Evolutionary conservation across 1,139 yeast genomes (phyloP).

Genomic region (Candida tetrigidarum): DNA sequence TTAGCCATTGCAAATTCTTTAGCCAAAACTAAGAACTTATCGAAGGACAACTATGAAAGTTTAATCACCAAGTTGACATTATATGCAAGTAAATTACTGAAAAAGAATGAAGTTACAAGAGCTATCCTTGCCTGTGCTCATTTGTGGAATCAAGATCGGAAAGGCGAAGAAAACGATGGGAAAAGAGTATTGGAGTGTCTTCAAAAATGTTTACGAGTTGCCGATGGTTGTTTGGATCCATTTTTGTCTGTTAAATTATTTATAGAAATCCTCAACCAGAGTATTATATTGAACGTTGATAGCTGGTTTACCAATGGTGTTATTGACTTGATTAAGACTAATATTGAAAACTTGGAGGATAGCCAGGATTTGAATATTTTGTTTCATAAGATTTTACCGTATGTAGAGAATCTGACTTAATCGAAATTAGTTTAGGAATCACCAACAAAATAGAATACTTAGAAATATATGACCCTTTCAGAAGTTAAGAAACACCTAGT

Average conservation of each 20-base stretch:
- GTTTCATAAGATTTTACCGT: background rate
- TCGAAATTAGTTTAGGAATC: slow-evolving; percentile 12
- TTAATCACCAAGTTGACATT: slow-evolving; percentile 84
- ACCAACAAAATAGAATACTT: background rate
- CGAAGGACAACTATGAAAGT: slow-evolving; percentile 70
- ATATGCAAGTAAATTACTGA: slow-evolving; percentile 85
- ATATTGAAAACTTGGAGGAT: slow-evolving; percentile 58
- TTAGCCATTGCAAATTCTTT: slow-evolving; percentile 63
- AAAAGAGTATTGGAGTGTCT: slow-evolving; percentile 52
- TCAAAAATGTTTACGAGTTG: slow-evolving; percentile 77
- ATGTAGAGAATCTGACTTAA: background rate
- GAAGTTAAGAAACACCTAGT: too few species aligned
- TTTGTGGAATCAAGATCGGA: slow-evolving; percentile 55
- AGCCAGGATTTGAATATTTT: slow-evolving; percentile 21
- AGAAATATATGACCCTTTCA: too few species aligned
- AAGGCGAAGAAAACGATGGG: slow-evolving; percentile 21
- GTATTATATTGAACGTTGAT: slow-evolving; percentile 80
- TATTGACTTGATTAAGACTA: slow-evolving; percentile 81
- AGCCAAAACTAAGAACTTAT: slow-evolving; percentile 60
- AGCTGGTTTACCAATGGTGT: slow-evolving; percentile 81
- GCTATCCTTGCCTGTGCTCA: slow-evolving; percentile 88
- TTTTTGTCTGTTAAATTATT: slow-evolving; percentile 79
- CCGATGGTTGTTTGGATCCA: slow-evolving; percentile 92
- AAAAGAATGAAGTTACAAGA: slow-evolving; percentile 66
- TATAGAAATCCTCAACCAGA: slow-evolving; percentile 86